A percentile compares a stretch with the other conserved stretches of the same genome.
Evolutionary conservation across 176 grass and related monocot genomes (phyloP).

Genomic region (Oryza rufipogon): DNA sequence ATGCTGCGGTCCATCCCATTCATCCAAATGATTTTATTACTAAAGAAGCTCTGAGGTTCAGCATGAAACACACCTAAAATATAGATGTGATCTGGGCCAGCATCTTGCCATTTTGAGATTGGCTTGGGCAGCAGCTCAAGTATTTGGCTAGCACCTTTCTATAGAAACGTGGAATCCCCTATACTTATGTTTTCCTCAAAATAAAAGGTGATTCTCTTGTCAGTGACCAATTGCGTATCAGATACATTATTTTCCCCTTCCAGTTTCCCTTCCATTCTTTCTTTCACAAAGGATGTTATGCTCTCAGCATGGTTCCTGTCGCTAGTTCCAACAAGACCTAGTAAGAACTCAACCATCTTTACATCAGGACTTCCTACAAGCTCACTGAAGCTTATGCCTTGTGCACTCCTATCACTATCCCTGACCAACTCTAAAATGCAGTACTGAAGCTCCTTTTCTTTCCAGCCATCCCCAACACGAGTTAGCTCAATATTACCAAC

Average conservation of each 20-base stretch:
- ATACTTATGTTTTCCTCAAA: slow-evolving; percentile 87
- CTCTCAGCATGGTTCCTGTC: slow-evolving; percentile 79
- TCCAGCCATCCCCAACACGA: no score
- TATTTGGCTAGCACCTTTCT: slow-evolving; percentile 71
- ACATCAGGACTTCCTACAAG: slow-evolving; percentile 53
- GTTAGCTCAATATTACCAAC: no score
- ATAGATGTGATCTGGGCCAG: slow-evolving; percentile 75
- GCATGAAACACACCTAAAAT: slow-evolving; percentile 72
- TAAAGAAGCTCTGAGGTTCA: slow-evolving; percentile 71
- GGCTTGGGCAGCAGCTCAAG: slow-evolving; percentile 71
- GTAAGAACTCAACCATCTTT: slow-evolving; percentile 69
- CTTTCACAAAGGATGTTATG: slow-evolving; percentile 69
- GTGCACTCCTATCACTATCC: no score
- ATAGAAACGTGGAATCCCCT: slow-evolving; percentile 69
- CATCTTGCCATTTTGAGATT: slow-evolving; percentile 72
- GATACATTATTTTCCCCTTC: slow-evolving; percentile 12
- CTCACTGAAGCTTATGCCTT: slow-evolving; percentile 9
- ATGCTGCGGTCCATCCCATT: slow-evolving; percentile 83
- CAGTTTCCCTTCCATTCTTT: slow-evolving; percentile 51
- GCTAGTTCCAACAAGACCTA: slow-evolving; percentile 64
- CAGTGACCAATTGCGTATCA: slow-evolving; percentile 18
- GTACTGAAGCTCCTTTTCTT: no score
- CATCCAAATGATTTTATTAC: slow-evolving; percentile 77
- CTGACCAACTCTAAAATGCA: no score
- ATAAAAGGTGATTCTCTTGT: slow-evolving; percentile 74